Evolutionary conservation across 257 asterid genomes (phyloP).

Genomic region (Salvia splendens): DNA sequence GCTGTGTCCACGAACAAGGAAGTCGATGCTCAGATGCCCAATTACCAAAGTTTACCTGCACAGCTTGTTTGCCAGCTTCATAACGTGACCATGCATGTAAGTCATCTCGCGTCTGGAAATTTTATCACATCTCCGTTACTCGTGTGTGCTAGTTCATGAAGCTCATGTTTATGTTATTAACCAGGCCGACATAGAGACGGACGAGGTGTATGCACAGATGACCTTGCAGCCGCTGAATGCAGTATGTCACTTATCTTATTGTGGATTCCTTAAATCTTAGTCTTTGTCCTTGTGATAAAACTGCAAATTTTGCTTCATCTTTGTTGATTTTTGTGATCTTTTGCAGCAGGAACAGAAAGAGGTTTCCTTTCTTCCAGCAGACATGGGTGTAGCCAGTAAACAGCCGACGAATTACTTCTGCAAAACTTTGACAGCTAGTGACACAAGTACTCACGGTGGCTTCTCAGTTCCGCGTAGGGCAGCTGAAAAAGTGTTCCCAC

Average conservation of each 20-base stretch:
- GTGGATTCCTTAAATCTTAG: background rate
- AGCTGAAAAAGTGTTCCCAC: slow-evolving; percentile 87
- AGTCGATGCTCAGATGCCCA: slow-evolving; percentile 69
- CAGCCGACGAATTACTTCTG: slow-evolving; percentile 84
- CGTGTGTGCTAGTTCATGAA: slow-evolving; percentile 2
- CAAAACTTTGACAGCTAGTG: slow-evolving; percentile 76
- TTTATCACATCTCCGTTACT: slow-evolving; percentile 15
- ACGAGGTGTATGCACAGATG: slow-evolving; percentile 81
- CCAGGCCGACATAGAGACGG: slow-evolving; percentile 80
- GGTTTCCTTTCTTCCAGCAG: slow-evolving; percentile 71
- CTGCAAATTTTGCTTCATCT: background rate
- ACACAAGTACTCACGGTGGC: too few species aligned
- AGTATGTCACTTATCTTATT: slow-evolving; percentile 41
- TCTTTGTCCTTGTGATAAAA: background rate
- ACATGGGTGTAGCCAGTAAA: slow-evolving; percentile 63
- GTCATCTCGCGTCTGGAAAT: slow-evolving; percentile 21
- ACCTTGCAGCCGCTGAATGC: slow-evolving; percentile 77
- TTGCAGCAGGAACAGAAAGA: slow-evolving; percentile 82
- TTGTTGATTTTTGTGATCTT: background rate
- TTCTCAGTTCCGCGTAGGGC: slow-evolving; percentile 91
- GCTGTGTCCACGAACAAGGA: slow-evolving; percentile 76
- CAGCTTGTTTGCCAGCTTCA: slow-evolving; percentile 74
- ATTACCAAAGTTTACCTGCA: slow-evolving; percentile 64
- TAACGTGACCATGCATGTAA: slow-evolving; percentile 75
- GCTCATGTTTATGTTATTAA: slow-evolving; percentile 30